phyloP scores from a whole-genome alignment of 345 rosid species.

The Gossypium longicalyx region DNA sequence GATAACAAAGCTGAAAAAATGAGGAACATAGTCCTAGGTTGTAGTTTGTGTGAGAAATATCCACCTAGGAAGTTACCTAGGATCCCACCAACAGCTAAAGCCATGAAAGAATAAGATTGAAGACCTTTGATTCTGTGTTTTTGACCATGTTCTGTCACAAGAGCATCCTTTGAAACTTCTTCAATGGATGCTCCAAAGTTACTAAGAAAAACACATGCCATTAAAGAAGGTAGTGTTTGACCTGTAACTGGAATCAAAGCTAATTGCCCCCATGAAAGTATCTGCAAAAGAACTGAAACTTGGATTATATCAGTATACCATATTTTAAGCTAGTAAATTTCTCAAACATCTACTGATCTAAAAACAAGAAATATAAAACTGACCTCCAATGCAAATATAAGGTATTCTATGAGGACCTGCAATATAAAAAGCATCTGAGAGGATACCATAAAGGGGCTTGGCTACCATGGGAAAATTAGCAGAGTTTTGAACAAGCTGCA shows the following conservation, averaged over 20 bases:
- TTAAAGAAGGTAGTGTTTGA: conserved; percentile 53
- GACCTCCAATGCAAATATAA: conserved; percentile 81
- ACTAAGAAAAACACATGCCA: conserved; percentile 63
- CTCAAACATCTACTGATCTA: neutral
- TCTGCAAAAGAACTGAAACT: conserved; percentile 62
- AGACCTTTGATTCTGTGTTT: conserved; percentile 48
- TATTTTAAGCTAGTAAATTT: neutral
- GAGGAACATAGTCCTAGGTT: conserved; percentile 52
- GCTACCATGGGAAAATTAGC: conserved; percentile 85
- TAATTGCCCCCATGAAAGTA: conserved; percentile 79
- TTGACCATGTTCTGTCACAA: conserved; percentile 79
- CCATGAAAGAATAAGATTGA: conserved; percentile 84
- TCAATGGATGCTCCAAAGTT: conserved; percentile 84
- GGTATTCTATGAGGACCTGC: conserved; percentile 75
- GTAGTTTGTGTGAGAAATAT: conserved; percentile 43
- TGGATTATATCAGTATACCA: conserved; percentile 11
- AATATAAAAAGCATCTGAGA: conserved; percentile 69
- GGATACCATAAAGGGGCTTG: conserved; percentile 78
- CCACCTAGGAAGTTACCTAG: conserved; percentile 83
- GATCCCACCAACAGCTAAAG: conserved; percentile 76
- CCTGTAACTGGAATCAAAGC: conserved; percentile 53
- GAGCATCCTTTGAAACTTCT: conserved; percentile 86
- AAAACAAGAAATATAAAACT: conserved; percentile 18
- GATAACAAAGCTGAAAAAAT: conserved; percentile 45
- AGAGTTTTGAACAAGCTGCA: conserved; percentile 82